Evolutionary conservation across 331 rosid genomes (phyloP), one percentile per base, ranked within the genome.

Genomic region (Malus hybrid): DNA sequence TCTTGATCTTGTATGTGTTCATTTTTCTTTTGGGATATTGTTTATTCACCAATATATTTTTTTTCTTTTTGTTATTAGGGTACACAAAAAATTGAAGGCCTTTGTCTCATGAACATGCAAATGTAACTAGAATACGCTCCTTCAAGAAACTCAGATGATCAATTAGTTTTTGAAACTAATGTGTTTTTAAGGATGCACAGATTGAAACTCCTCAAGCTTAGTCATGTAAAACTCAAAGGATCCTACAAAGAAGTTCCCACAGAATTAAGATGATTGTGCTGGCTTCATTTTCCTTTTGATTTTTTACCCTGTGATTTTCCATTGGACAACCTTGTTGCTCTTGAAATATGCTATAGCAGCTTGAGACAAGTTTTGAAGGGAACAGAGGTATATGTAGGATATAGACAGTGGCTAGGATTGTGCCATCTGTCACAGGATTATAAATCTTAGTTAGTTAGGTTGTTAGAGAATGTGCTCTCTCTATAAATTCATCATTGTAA

Each of bases 301-400:
- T 67, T 0, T 57, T 60, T 76, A 16, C 79, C 79, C 29, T 0
- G 1, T 5, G 5, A 12, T 15, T 67, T 76, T 68, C 56, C 48
- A 1, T n/a, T 56, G 13, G 52, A 22, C 9, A 76, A 50, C n/a
- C 36, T 76, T 34, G 75, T 76, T 42, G 68, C 11, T 19, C 65
- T 76, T 56, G 75, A 76, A 39, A 76, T 76, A 34, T n/a, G 66
- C 13, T 18, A 42, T 15, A 60, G 63, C 6, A 42, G 56, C 53
- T 29, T 76, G 61, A 42, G n/a, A 42, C 6, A n/a, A 7, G 60
- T 63, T 57, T 76, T 36, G 75, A 68, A 52, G 62, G 14, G 24
- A 10, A 63, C 39, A 19, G 36, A 29, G 66, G 80, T 68, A 67
- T n/a, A n/a, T n/a, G n/a, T n/a, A 22, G 24, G 24, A 22, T 22